These are phyloP conservation scores for Phytophthora cactorum DNA, from an alignment of 352 stramenopile genomes.

Conservation along the genomic window DNA sequence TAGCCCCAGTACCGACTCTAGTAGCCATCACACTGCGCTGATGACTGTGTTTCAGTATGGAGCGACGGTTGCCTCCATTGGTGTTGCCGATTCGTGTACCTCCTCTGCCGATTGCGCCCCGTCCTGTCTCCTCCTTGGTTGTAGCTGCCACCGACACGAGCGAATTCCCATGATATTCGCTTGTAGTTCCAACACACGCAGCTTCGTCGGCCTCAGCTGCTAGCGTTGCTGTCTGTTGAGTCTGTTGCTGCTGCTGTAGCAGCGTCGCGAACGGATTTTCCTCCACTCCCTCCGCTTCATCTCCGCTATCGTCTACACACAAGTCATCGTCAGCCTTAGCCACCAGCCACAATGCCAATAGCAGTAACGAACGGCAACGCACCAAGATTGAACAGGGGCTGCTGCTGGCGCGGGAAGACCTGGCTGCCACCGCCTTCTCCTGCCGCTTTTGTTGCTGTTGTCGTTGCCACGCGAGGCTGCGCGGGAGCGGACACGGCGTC, in stretches of 20 bases:
- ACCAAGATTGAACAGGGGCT: slow-evolving; percentile 52
- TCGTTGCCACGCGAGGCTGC: slow-evolving; percentile 2
- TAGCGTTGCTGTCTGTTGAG: slow-evolving; percentile 3
- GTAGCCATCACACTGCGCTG: not conserved
- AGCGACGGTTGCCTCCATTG: slow-evolving; percentile 6
- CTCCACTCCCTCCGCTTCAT: slow-evolving; percentile 34
- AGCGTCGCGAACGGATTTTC: slow-evolving; percentile 75
- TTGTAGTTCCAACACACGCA: not conserved
- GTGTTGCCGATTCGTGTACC: not conserved
- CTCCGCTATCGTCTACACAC: slow-evolving; percentile 38
- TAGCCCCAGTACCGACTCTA: not conserved
- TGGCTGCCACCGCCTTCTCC: slow-evolving; percentile 23
- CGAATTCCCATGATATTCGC: not conserved
- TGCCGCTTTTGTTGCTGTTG: slow-evolving; percentile 5
- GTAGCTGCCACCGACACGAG: slow-evolving; percentile 1
- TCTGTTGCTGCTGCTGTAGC: slow-evolving; percentile 40
- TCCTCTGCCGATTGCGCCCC: not conserved
- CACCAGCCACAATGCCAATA: not conserved
- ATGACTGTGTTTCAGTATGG: slow-evolving; percentile 29
- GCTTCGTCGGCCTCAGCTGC: not conserved
- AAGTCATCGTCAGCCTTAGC: slow-evolving; percentile 8
- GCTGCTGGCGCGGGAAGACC: slow-evolving; percentile 47
- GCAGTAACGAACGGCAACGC: not conserved
- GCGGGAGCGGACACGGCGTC: slow-evolving; percentile 10
- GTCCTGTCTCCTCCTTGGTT: not conserved